A percentile compares a stretch with the other conserved stretches of the same genome.
Evolutionary conservation across 208 protist species (phyloP).

Genomic region (Acanthamoeba comandoni): DNA sequence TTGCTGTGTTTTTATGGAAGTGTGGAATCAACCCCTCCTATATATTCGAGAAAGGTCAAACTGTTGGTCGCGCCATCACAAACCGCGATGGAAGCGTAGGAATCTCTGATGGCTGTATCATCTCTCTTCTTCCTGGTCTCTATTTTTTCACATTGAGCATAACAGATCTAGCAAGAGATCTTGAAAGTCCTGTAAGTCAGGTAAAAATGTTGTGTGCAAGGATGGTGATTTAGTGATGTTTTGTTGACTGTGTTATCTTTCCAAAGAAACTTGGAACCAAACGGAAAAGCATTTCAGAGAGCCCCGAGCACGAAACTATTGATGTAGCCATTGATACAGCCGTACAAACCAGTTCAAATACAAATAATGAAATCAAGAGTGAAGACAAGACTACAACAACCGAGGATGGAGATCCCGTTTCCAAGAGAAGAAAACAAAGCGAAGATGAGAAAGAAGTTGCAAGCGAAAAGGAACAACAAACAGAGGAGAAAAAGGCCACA

Average conservation of each 20-base stretch:
- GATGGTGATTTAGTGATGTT: not conserved
- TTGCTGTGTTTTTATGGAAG: not conserved
- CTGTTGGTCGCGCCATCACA: not conserved
- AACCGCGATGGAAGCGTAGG: conserved; percentile 9
- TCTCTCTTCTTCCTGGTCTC: conserved; percentile 62
- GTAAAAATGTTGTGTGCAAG: not conserved
- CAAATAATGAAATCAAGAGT: too few relatives aligned
- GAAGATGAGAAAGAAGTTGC: not conserved
- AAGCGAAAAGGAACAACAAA: too few relatives aligned
- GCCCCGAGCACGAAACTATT: too few relatives aligned
- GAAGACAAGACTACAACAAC: too few relatives aligned
- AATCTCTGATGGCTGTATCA: conserved; percentile 25
- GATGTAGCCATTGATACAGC: too few relatives aligned
- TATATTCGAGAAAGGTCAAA: not conserved
- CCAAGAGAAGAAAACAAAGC: not conserved
- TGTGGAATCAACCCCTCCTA: conserved; percentile 55
- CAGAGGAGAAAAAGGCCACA: conserved; percentile 3
- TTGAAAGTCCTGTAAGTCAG: not conserved
- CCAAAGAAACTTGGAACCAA: not conserved
- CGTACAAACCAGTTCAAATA: too few relatives aligned
- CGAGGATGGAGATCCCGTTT: too few relatives aligned
- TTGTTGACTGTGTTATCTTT: not conserved
- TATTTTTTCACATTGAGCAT: conserved; percentile 44
- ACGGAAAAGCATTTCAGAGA: too few relatives aligned
- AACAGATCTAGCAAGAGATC: not conserved